Evolutionary conservation across 2,329 filamentous ascomycete species (phyloP).

Genomic region (Beauveria scarabaeidicola): DNA sequence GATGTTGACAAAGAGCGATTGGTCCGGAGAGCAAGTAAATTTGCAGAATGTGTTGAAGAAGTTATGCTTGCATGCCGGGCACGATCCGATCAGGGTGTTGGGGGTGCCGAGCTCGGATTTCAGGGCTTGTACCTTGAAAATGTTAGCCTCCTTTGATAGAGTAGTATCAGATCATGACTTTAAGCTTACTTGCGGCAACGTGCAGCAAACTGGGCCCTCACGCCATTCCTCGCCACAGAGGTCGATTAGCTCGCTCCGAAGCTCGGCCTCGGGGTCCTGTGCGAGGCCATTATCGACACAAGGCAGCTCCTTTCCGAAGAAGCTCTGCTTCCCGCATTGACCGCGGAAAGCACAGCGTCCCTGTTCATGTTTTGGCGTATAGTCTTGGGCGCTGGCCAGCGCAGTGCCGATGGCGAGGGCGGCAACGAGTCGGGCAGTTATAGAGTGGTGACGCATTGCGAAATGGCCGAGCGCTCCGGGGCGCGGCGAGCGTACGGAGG

Average conservation of each 20-base stretch:
- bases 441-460: constrained; percentile 26
- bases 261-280: constrained; percentile 59
- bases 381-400: constrained; percentile 21
- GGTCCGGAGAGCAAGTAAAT: constrained; percentile 95
- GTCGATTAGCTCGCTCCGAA: constrained; percentile 69
- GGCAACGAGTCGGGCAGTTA: constrained; percentile 23
- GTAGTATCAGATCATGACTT: background rate
- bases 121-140: constrained; percentile 60
- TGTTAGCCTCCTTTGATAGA: background rate
- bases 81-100: constrained; percentile 82
- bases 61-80: constrained; percentile 94
- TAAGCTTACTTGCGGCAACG: constrained; percentile 58
- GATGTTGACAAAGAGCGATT: constrained; percentile 91
- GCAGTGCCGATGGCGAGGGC: constrained; percentile 22
- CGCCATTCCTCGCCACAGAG: constrained; percentile 86
- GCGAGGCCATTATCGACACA: constrained; percentile 88
- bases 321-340: constrained; percentile 82
- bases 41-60: constrained; percentile 98
- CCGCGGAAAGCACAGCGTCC: constrained; percentile 86
- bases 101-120: constrained; percentile 79
- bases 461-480: background rate
- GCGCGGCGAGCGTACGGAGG: background rate
- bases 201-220: constrained; percentile 77
- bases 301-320: constrained; percentile 83
- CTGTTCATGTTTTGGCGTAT: constrained; percentile 64